Base-by-base conservation (phyloP, 1,284 basidiomycete species). In the Cryptococcus sp. region DNA sequence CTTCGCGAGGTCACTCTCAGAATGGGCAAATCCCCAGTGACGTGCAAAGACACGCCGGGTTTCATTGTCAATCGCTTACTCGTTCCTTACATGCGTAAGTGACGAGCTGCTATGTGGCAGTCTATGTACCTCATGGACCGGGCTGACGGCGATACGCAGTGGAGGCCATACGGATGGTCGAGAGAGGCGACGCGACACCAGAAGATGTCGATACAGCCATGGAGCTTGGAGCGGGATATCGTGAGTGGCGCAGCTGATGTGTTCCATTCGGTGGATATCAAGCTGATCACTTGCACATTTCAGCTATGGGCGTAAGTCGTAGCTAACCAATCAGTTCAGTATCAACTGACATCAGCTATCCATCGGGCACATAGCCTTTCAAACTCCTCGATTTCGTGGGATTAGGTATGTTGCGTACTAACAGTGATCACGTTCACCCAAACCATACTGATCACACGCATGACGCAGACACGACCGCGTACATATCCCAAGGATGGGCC, bases 121-220 rank as follows among this genome's bases (percentile, higher is more conserved):
- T 13, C 40, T 5, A 43, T n/a, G 6, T 13, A 43, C 13, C 5
- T 20, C 13, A 13, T n/a, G 40, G 13, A 43, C 5, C 4, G 40
- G 5, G 41, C n/a, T 49, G 20, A 37, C 19, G 29, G 7, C 3
- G 2, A 34, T 25, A 15, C 15, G 3, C 43, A 79, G 80, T 83
- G 60, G 83, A 85, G 69, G 81, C 83, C 1, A 81, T 84, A 54
- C 73, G 82, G 39, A 82, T 84, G 78, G 77, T 83, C 20, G 83
- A 85, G 69, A 78, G 83, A 34, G 83, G 83, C 16, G 83, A 84
- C 53, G 83, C 83, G 0, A 80, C 81, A 10, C 72, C 81, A 15
- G 78, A 83, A 71, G 83, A 85, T 70, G 79, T 84, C 56, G 83
- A 85, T 70, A 80, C 76, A 13, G 83, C 83, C 39, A 85, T 85